Evolutionary conservation across 2,329 filamentous ascomycete genomes (phyloP).

Genomic region (Aspergillus chevalieri): DNA sequence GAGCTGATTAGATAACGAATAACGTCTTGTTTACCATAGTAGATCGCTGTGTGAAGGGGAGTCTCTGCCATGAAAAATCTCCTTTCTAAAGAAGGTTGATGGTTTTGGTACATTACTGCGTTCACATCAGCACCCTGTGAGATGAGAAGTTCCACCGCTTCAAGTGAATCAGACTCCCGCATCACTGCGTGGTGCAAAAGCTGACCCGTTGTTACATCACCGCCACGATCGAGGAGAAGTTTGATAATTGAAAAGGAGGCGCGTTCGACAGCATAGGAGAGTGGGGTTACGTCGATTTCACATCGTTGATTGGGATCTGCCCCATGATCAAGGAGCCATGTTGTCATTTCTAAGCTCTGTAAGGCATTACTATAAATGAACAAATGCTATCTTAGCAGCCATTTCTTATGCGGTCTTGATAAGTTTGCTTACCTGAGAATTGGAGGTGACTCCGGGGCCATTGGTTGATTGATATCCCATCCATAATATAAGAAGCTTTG

Average conservation of each 20-base stretch:
- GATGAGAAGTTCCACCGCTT: constrained; percentile 2
- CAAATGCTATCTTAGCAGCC: no score
- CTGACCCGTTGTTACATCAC: constrained; percentile 1
- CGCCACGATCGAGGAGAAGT: constrained; percentile 6
- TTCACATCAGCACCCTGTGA: constrained; percentile 1
- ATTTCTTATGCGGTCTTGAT: no score
- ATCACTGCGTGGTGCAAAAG: constrained; percentile 8
- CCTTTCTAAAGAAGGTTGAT: not conserved
- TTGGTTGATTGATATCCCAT: no score
- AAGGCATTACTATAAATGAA: no score
- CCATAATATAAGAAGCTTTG: no score
- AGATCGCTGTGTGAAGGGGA: constrained; percentile 1
- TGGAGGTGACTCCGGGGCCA: no score
- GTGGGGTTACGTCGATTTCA: constrained; percentile 5
- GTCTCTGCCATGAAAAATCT: constrained; percentile 1
- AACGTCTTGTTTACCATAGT: not conserved
- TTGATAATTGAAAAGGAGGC: constrained; percentile 5
- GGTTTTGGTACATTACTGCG: constrained; percentile 1
- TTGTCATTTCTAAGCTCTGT: no score
- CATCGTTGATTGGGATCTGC: no score
- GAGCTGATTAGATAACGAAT: not conserved
- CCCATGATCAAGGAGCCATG: no score
- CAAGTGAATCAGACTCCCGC: constrained; percentile 1
- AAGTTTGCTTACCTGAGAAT: no score
- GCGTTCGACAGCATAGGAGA: constrained; percentile 8